Evolutionary conservation across 2,329 filamentous ascomycete genomes (phyloP).

Genomic region (Fusarium chlamydosporum): DNA sequence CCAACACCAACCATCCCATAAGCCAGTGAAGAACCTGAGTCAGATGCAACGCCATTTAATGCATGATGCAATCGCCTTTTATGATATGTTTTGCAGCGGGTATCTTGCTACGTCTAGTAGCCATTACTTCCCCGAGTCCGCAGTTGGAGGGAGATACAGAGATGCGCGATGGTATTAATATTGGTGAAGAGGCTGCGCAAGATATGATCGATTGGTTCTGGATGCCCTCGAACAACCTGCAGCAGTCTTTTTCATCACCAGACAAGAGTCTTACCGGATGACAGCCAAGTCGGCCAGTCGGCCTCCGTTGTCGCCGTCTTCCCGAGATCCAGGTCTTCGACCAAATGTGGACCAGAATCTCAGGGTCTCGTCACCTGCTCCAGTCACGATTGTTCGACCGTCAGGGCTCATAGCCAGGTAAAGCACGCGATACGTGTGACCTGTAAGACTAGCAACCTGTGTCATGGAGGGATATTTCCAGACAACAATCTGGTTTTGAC

Average conservation of each 20-base stretch:
- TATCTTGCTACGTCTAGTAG: slow-evolving; percentile 40
- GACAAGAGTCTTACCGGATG: slow-evolving; percentile 69
- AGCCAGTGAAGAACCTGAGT: slow-evolving; percentile 46
- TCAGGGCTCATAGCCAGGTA: slow-evolving; percentile 98
- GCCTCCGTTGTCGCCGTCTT: slow-evolving; percentile 74
- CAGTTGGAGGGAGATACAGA: slow-evolving; percentile 12
- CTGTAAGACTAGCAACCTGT: slow-evolving; percentile 93
- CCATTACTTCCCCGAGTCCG: slow-evolving; percentile 20
- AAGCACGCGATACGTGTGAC: slow-evolving; percentile 95
- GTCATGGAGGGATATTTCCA: slow-evolving; percentile 99
- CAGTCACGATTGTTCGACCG: slow-evolving; percentile 92
- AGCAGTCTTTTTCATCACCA: slow-evolving; percentile 1
- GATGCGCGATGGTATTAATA: slow-evolving; percentile 19
- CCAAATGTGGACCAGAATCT: slow-evolving; percentile 98
- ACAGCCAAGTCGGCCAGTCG: slow-evolving; percentile 84
- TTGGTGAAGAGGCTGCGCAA: background rate
- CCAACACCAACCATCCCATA: slow-evolving; percentile 44
- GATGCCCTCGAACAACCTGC: slow-evolving; percentile 1
- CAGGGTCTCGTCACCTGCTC: slow-evolving; percentile 94
- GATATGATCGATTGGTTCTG: background rate
- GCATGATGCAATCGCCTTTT: slow-evolving; percentile 48
- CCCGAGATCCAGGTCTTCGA: slow-evolving; percentile 79
- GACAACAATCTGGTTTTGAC: slow-evolving; percentile 97
- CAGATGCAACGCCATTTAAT: slow-evolving; percentile 53
- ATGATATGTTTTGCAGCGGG: slow-evolving; percentile 47